phyloP scores from a whole-genome alignment of 352 stramenopile genomes.

The Phytophthora pini region DNA sequence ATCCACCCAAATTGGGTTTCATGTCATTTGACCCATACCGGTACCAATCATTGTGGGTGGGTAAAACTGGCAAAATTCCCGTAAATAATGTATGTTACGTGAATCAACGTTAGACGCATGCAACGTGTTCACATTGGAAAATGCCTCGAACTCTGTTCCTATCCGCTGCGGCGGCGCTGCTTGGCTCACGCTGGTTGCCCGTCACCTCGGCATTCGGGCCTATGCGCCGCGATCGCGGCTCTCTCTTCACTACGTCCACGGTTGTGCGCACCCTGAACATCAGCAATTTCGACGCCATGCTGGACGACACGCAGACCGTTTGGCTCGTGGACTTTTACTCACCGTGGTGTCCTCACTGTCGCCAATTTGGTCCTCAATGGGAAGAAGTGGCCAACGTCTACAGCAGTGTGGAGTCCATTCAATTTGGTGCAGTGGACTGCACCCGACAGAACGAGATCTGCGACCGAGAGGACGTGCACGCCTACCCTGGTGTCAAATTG shows the following conservation, averaged over 20 bases:
- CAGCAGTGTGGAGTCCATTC: constrained; percentile 43
- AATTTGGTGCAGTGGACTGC: constrained; percentile 76
- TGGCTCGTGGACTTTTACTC: constrained; percentile 86
- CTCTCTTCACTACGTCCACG: constrained; percentile 25
- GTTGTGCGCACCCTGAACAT: constrained; percentile 35
- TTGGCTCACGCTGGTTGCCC: constrained; percentile 7
- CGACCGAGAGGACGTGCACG: constrained; percentile 58
- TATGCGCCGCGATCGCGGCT: constrained; percentile 9
- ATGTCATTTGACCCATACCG: too few relatives aligned
- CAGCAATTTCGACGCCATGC: constrained; percentile 42
- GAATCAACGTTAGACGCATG: background rate
- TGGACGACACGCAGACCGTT: constrained; percentile 57
- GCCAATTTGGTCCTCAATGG: constrained; percentile 67
- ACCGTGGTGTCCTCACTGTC: constrained; percentile 81
- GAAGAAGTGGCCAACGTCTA: constrained; percentile 71
- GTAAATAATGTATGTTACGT: too few relatives aligned
- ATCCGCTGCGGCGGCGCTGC: constrained; percentile 2
- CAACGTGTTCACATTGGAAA: background rate
- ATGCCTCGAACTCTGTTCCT: constrained; percentile 8
- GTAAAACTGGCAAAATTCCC: too few relatives aligned
- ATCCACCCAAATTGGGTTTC: too few relatives aligned
- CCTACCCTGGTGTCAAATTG: constrained; percentile 70
- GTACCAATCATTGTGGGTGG: too few relatives aligned
- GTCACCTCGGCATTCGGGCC: constrained; percentile 6
- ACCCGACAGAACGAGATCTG: constrained; percentile 60